Base-by-base conservation (phyloP, 495 filamentous ascomycete species). In the Daldinia childiae region DNA sequence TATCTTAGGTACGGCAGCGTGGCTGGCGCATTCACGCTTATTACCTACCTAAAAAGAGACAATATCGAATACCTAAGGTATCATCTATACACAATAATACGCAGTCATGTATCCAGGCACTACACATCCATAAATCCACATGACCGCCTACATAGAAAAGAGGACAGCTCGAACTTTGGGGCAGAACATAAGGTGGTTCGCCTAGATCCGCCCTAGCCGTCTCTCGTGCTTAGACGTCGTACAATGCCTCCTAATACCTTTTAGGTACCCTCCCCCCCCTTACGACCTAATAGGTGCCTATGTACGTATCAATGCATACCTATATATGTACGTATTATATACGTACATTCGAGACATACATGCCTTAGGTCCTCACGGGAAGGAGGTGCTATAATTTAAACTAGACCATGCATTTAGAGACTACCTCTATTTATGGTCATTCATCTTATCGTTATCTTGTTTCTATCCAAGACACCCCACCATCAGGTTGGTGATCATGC, bases 201-300 rank as follows among this genome's bases (percentile, higher is more conserved):
- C 58, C 70, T 69, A 73, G 70, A 73, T 73, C 65, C 70, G 70
- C 62, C 57, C 58, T 73, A 73, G 65, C 65, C 70, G 70, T 65
- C 62, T 62, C 34, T 52, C 26, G 48, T 39, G 62, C 55, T 57
- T 62, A 56, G 39, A 57, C 17, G 30, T 36, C 24, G 26, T 7
- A 54, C 50, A 2, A 54, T 54, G 12, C 26, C 50, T 54, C 50
- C 26, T 54, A 15, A 54, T 27, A 12, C 36, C 38, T 29, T 43
- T n/a, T n/a, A 45, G 17, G 7, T 30, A 24, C 34, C 43, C n/a
- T 9, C 43, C 17, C 8, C 34, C 34, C 26, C n/a, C n/a, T n/a
- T n/a, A n/a, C n/a, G n/a, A n/a, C n/a, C n/a, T n/a, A n/a, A n/a
- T n/a, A n/a, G n/a, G n/a, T n/a, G n/a, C n/a, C n/a, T n/a, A n/a